phyloP scores from a whole-genome alignment of 805 yeast genomes.

The Saccharomycopsis sp. region DNA sequence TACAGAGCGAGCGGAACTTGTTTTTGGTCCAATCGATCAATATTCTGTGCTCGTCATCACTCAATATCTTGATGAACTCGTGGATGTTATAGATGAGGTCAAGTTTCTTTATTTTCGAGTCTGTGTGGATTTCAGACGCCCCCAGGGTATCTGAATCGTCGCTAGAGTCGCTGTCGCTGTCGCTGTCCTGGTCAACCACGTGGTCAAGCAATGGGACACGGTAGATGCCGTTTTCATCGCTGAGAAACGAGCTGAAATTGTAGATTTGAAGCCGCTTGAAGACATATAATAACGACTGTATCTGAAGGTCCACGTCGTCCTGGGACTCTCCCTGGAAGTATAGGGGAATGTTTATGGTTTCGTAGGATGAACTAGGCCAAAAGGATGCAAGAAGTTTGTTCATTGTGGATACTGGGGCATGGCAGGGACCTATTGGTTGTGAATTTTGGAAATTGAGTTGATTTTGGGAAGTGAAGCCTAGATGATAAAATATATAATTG shows the following conservation, averaged over 20 bases:
- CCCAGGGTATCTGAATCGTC: slow-evolving; percentile 15
- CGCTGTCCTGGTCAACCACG: not conserved
- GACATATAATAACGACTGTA: slow-evolving; percentile 51
- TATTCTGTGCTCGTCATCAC: slow-evolving; percentile 57
- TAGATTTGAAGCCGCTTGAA: slow-evolving; percentile 45
- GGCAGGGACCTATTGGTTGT: not conserved
- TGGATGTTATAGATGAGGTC: slow-evolving; percentile 48
- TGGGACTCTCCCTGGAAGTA: slow-evolving; percentile 41
- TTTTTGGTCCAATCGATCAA: slow-evolving; percentile 61
- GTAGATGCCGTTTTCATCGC: slow-evolving; percentile 27
- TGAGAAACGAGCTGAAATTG: slow-evolving; percentile 37
- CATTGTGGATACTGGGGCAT: not conserved
- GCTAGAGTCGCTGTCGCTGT: not conserved
- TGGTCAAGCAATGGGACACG: slow-evolving; percentile 10
- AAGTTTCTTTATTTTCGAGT: slow-evolving; percentile 30
- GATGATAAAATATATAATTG: too few relatives aligned
- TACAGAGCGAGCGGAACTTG: slow-evolving; percentile 54
- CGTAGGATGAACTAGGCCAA: not conserved
- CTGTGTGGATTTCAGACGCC: slow-evolving; percentile 21
- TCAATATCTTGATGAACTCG: slow-evolving; percentile 36
- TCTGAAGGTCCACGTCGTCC: slow-evolving; percentile 57
- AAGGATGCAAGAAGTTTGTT: not conserved
- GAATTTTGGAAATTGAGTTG: not conserved
- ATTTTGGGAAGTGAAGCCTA: not conserved
- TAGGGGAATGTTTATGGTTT: slow-evolving; percentile 39